phyloP scores from a whole-genome alignment of 257 asterid species.

The Solanum gracilifrons region DNA sequence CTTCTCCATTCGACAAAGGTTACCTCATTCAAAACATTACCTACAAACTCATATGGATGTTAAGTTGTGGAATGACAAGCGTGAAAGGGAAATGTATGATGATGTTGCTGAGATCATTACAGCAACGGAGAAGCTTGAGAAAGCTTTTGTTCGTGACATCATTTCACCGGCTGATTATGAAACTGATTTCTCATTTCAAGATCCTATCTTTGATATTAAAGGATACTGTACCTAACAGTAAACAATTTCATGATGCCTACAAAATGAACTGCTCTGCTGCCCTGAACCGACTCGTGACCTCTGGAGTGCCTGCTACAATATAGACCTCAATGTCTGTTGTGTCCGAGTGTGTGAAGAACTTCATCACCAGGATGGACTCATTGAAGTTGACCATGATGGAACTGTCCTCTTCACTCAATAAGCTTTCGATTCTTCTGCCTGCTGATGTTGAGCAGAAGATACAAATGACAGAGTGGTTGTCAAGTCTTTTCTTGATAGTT shows the following conservation, averaged over 20 bases:
- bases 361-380: slow-evolving; percentile 85
- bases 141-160: slow-evolving; percentile 67
- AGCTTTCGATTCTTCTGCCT: background rate
- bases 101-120: slow-evolving; percentile 77
- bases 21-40: background rate
- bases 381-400: slow-evolving; percentile 84
- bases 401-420: slow-evolving; percentile 59
- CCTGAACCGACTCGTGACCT: slow-evolving; percentile 54
- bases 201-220: slow-evolving; percentile 61
- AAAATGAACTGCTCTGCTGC: slow-evolving; percentile 45
- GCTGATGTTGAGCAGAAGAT: background rate
- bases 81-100: slow-evolving; percentile 85
- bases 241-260: slow-evolving; percentile 57
- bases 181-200: slow-evolving; percentile 62
- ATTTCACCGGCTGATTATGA: slow-evolving; percentile 54
- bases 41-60: slow-evolving; percentile 46
- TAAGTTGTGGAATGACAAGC: slow-evolving; percentile 94
- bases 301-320: slow-evolving; percentile 83
- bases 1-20: slow-evolving; percentile 58
- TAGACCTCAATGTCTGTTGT: slow-evolving; percentile 76
- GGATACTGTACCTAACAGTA: slow-evolving; percentile 64
- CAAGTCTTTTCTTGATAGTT: background rate
- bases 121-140: slow-evolving; percentile 42
- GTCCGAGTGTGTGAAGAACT: slow-evolving; percentile 43
- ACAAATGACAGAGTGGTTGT: background rate